A percentile compares a stretch with the other conserved stretches of the same genome.
Evolutionary conservation across 108 stramenopile species (phyloP).

Genomic region (Cyclotella sp.): DNA sequence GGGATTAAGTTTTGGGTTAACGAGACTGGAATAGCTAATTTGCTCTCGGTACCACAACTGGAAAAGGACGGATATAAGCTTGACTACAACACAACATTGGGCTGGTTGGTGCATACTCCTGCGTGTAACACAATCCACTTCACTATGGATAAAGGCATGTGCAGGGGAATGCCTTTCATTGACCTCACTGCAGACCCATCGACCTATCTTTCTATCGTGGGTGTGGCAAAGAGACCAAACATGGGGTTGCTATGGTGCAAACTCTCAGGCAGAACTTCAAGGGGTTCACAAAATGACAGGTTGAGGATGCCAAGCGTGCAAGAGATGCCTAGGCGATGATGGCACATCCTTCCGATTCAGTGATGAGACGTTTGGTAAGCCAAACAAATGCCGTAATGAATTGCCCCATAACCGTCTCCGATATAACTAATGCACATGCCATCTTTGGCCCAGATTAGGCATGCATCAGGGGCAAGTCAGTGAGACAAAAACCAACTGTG

Average conservation of each 20-base stretch:
- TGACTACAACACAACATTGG: background rate
- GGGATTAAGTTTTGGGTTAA: background rate
- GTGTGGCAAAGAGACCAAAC: no score
- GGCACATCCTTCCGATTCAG: no score
- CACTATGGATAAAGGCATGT: background rate
- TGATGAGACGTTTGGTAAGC: background rate
- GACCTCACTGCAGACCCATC: background rate
- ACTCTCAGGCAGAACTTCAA: no score
- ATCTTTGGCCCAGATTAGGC: slow-evolving; percentile 5
- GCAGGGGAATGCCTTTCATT: no score
- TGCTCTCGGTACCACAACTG: background rate
- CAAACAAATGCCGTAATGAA: background rate
- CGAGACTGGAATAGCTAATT: background rate
- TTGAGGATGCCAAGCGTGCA: background rate
- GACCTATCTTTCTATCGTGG: background rate
- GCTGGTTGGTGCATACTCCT: background rate
- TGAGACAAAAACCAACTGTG: no score
- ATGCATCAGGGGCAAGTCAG: background rate
- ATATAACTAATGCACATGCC: background rate
- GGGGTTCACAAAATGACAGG: slow-evolving; percentile 5
- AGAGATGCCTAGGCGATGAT: no score
- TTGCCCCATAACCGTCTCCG: background rate
- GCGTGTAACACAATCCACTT: background rate
- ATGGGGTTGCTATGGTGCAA: background rate
- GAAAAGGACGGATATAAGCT: no score